Evolutionary conservation across 108 stramenopile genomes (phyloP).

Genomic region (Cyclotella choctawhatcheeana): DNA sequence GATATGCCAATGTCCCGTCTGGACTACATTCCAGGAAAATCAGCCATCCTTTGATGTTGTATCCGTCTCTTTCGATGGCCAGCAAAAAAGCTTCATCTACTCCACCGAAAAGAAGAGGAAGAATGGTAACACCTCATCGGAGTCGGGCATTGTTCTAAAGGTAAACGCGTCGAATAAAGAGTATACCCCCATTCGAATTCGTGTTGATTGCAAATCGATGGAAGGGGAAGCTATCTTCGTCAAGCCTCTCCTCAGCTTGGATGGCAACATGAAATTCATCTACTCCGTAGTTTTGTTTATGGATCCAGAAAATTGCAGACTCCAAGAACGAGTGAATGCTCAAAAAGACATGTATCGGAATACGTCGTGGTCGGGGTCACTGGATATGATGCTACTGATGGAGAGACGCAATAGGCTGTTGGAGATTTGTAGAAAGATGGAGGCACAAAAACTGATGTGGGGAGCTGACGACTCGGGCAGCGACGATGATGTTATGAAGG

Average conservation of each 20-base stretch:
- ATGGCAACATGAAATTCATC: not conserved
- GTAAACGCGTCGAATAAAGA: not conserved
- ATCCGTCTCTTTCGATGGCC: not conserved
- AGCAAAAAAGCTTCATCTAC: not conserved
- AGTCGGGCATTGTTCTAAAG: not conserved
- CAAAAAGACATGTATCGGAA: not conserved
- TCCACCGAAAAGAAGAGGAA: not conserved
- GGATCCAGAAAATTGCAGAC: not conserved
- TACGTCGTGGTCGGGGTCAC: not conserved
- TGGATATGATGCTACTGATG: not conserved
- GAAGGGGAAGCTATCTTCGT: conserved; percentile 13
- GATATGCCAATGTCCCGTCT: not conserved
- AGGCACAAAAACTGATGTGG: not conserved
- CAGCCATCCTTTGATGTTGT: not conserved
- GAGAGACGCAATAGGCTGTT: not conserved
- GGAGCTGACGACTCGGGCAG: too few species aligned
- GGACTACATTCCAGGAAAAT: not conserved
- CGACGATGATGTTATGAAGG: too few species aligned
- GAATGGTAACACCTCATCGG: not conserved
- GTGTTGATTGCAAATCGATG: not conserved
- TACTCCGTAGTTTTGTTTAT: conserved; percentile 8
- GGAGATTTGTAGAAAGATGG: not conserved
- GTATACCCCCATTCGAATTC: conserved; percentile 1
- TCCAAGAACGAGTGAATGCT: not conserved
- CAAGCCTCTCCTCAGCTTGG: not conserved